A percentile compares a stretch with the other conserved stretches of the same genome.
These are phyloP conservation scores for Phellopilus nigrolimitatus DNA, from an alignment of 1,284 basidiomycete species.

Conservation along the genomic window DNA sequence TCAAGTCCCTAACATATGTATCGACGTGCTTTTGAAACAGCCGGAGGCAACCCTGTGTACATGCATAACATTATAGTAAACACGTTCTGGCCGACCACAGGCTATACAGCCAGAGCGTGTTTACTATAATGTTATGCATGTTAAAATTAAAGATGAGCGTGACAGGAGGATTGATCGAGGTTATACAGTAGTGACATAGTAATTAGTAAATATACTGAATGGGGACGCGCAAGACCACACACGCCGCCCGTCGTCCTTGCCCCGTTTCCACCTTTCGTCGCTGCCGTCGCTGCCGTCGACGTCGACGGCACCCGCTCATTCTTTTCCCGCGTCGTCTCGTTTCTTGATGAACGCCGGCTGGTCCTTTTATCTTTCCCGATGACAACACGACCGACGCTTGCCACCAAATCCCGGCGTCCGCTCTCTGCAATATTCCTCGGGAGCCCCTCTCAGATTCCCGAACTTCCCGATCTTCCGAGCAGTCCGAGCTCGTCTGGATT, in stretches of 20 bases:
- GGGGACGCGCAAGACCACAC: background rate
- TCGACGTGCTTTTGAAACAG: too few species aligned
- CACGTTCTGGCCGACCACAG: too few species aligned
- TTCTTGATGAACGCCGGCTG: constrained; percentile 16
- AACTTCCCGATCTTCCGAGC: constrained; percentile 61
- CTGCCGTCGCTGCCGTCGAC: constrained; percentile 17
- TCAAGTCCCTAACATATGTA: too few species aligned
- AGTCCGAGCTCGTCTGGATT: constrained; percentile 44
- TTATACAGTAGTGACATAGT: constrained; percentile 21
- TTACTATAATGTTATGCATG: too few species aligned
- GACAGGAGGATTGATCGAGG: too few species aligned
- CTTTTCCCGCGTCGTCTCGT: constrained; percentile 8
- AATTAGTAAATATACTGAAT: too few species aligned
- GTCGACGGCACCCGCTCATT: background rate
- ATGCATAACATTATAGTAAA: too few species aligned
- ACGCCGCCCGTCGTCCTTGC: constrained; percentile 3
- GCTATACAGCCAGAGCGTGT: too few species aligned
- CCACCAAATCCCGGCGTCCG: constrained; percentile 19
- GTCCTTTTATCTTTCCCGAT: constrained; percentile 14
- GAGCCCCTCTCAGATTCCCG: constrained; percentile 41
- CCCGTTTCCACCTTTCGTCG: constrained; percentile 8
- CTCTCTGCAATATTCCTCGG: constrained; percentile 44
- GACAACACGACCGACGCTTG: constrained; percentile 19
- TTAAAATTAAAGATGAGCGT: too few species aligned
- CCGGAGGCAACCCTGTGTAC: too few species aligned